phyloP scores from a whole-genome alignment of 106 monocot genomes.

The Narthecium ossifragum region DNA sequence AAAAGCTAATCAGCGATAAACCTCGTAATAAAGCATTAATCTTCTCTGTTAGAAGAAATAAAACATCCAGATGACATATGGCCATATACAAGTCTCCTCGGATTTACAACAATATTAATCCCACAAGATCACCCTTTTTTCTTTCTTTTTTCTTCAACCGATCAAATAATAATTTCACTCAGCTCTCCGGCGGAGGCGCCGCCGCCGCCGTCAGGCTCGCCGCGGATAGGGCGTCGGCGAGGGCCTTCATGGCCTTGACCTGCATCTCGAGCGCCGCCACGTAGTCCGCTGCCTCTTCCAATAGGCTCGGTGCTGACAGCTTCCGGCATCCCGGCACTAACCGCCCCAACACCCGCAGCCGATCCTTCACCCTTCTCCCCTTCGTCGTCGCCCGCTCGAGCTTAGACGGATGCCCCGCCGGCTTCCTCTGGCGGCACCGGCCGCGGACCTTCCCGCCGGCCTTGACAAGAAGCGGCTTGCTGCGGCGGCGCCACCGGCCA shows the following conservation, averaged over 20 bases:
- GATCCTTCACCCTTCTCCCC: slow-evolving; percentile 43
- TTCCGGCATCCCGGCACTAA: slow-evolving; percentile 70
- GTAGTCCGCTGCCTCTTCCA: slow-evolving; percentile 76
- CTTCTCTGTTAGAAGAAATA: no score
- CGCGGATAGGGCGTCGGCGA: slow-evolving; percentile 51
- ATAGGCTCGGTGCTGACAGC: slow-evolving; percentile 31
- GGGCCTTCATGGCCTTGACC: slow-evolving; percentile 70
- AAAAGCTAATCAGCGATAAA: no score
- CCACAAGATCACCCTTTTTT: background rate
- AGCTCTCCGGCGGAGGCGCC: background rate
- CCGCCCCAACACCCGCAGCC: slow-evolving; percentile 35
- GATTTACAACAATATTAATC: no score
- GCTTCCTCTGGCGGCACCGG: slow-evolving; percentile 7
- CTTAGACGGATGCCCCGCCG: background rate
- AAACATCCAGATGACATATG: no score
- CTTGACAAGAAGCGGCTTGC: slow-evolving; percentile 18
- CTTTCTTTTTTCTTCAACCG: background rate
- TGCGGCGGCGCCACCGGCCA: slow-evolving; percentile 20
- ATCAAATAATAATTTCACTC: background rate
- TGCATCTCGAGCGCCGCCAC: slow-evolving; percentile 89
- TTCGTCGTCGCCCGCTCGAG: background rate
- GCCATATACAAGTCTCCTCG: no score
- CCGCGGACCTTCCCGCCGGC: slow-evolving; percentile 27
- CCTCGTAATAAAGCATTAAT: no score
- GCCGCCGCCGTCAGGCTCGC: slow-evolving; percentile 3